Percentiles rank a stretch among this genome's conserved stretches.
phyloP scores from a whole-genome alignment of 306 rosid species.

The Rosa chinensis region DNA sequence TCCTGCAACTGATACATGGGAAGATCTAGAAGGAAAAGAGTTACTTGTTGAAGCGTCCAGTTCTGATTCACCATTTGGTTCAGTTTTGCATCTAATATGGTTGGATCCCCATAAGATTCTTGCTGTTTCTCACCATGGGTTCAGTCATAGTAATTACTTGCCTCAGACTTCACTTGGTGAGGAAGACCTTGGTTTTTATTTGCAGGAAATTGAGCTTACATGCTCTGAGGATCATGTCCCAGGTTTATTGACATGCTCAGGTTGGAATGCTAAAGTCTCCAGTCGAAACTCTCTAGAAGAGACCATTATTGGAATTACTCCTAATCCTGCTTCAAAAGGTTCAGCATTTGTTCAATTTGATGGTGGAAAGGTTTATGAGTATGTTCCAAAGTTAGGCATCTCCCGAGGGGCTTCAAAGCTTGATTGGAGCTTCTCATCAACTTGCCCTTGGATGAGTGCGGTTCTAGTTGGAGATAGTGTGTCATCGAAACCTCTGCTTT shows the following conservation, averaged over 20 bases:
- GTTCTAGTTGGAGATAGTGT: conserved; percentile 48
- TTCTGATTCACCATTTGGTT: conserved; percentile 52
- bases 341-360: conserved; percentile 74
- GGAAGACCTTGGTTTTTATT: conserved; percentile 53
- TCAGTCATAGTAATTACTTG: conserved; percentile 49
- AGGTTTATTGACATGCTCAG: conserved; percentile 71
- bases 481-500: conserved; percentile 53
- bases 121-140: conserved; percentile 72
- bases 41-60: conserved; percentile 57
- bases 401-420: conserved; percentile 49
- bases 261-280: conserved; percentile 76
- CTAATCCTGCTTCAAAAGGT: conserved; percentile 55
- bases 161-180: conserved; percentile 34
- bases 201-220: conserved; percentile 74
- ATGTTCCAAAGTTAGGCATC: conserved; percentile 50
- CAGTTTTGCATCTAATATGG: conserved; percentile 74
- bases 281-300: conserved; percentile 52
- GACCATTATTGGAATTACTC: conserved; percentile 50
- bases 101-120: conserved; percentile 70
- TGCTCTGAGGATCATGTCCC: conserved; percentile 72
- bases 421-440: conserved; percentile 56
- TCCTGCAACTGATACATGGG: conserved; percentile 84
- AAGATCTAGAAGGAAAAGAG: conserved; percentile 83
- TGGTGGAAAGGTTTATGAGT: conserved; percentile 64
- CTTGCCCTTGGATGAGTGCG: conserved; percentile 85